These are phyloP conservation scores for Metschnikowia bowlesiae DNA, from an alignment of 805 yeast genomes.

Conservation along the genomic window DNA sequence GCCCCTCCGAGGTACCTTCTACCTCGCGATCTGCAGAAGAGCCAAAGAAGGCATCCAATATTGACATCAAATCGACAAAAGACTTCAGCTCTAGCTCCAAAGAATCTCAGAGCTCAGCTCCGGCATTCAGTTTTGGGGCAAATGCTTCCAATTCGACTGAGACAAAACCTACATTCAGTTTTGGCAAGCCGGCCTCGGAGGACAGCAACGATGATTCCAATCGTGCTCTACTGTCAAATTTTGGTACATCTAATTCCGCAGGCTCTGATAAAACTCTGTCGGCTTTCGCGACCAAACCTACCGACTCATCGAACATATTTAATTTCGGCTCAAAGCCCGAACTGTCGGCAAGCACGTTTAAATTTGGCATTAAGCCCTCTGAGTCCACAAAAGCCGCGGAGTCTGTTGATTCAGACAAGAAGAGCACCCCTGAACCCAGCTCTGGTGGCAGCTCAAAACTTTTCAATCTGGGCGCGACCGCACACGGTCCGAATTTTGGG, in stretches of 20 bases:
- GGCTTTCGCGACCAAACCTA: constrained; percentile 3
- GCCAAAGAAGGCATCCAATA: background rate
- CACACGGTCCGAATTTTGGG: background rate
- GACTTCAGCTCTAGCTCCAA: background rate
- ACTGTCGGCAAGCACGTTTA: background rate
- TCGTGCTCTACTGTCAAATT: background rate
- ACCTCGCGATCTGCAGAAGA: background rate
- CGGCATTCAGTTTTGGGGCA: constrained; percentile 1
- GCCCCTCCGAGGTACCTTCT: background rate
- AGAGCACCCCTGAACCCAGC: background rate
- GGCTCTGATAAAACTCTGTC: background rate
- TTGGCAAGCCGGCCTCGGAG: background rate
- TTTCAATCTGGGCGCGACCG: background rate
- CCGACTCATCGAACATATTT: background rate
- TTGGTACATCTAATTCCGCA: background rate
- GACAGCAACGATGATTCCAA: background rate
- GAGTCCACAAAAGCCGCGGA: background rate
- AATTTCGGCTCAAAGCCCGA: constrained; percentile 5
- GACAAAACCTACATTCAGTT: constrained; percentile 3
- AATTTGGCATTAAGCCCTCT: background rate
- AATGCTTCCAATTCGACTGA: background rate
- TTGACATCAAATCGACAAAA: background rate
- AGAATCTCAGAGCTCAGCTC: background rate
- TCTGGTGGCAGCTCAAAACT: background rate
- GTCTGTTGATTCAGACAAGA: background rate